phyloP scores from a whole-genome alignment of 768 basidiomycete species.

The Coprinellus micaceus region DNA sequence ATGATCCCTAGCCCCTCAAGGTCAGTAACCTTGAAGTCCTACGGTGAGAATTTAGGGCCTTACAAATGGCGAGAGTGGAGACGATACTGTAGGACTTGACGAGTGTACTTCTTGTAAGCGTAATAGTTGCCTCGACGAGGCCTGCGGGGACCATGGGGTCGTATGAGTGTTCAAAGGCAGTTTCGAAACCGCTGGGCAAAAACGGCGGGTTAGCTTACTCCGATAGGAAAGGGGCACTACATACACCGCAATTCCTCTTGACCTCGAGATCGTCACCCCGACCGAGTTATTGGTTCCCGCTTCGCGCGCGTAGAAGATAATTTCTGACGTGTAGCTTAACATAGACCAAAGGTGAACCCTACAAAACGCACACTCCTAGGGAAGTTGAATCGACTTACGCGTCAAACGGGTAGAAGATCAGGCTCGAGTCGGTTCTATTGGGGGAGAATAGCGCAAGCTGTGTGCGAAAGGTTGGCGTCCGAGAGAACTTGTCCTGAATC shows the following conservation, averaged over 20 bases:
- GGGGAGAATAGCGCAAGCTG: conserved; percentile 21
- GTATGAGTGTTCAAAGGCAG: conserved; percentile 11
- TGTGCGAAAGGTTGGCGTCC: conserved; percentile 22
- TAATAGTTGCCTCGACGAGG: conserved; percentile 18
- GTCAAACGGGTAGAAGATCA: conserved; percentile 23
- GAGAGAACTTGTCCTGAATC: conserved; percentile 13
- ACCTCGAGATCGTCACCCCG: conserved; percentile 15
- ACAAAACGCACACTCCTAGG: neutral
- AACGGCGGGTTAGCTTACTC: neutral
- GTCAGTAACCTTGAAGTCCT: too few relatives aligned
- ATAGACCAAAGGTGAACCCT: neutral
- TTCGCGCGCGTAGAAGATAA: conserved; percentile 21
- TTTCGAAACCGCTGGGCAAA: conserved; percentile 20
- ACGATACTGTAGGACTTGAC: conserved; percentile 22
- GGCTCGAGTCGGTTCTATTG: conserved; percentile 14
- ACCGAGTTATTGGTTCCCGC: conserved; percentile 15
- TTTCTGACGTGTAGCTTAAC: conserved; percentile 19
- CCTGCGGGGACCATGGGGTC: conserved; percentile 17
- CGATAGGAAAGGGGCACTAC: neutral
- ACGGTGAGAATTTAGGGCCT: neutral
- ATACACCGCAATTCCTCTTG: conserved; percentile 23
- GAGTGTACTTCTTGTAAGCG: conserved; percentile 17
- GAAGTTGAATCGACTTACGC: conserved; percentile 8
- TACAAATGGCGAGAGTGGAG: conserved; percentile 20
- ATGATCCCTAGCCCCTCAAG: conserved; percentile 17